Conservation (phyloP, 2,329 filamentous ascomycete species). For the Diaporthe australafricana region DNA sequence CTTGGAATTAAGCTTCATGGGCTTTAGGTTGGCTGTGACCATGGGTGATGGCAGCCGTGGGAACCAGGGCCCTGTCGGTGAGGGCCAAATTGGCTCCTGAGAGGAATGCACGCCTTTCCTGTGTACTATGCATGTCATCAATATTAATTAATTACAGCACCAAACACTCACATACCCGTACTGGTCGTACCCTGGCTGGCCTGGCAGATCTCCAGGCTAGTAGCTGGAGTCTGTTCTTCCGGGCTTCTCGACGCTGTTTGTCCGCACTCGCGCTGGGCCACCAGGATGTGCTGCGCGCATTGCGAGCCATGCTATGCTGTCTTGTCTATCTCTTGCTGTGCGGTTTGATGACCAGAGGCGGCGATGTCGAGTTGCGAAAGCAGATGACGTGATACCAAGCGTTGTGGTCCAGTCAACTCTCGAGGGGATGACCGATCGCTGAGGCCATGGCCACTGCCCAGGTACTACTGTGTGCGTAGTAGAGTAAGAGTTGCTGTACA, state of each 20-base stretch:
- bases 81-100: slow-evolving; percentile 17
- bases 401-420: neutral
- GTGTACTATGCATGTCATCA: slow-evolving; percentile 19
- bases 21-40: slow-evolving; percentile 13
- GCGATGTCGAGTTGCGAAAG: neutral
- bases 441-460: neutral
- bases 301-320: neutral
- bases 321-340: neutral
- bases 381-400: slow-evolving; percentile 18
- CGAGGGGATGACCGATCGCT: neutral
- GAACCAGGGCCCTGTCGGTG: neutral
- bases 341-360: neutral
- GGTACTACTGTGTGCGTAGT: neutral
- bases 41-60: neutral
- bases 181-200: neutral
- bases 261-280: neutral
- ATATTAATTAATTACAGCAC: slow-evolving; percentile 6
- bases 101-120: slow-evolving; percentile 10
- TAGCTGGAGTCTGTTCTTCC: slow-evolving; percentile 21
- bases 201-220: neutral
- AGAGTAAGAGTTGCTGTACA: neutral
- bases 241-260: neutral
- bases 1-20: slow-evolving; percentile 24
- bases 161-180: neutral
- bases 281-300: neutral